Conservation (phyloP, 306 rosid genomes). For the Vigna reflexopilosa region DNA sequence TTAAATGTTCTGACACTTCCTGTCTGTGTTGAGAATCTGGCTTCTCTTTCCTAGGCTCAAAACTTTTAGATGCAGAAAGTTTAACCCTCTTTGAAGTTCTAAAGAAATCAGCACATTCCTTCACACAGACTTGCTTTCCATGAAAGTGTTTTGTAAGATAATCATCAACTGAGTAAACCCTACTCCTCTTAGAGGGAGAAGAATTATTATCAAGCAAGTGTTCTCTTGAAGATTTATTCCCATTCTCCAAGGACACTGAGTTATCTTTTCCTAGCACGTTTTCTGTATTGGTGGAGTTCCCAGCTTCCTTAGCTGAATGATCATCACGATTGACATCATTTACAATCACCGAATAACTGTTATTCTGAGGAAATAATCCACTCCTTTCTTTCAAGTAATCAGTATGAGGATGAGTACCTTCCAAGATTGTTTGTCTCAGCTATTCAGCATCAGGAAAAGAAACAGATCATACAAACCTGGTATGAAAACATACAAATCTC, state of each 20-base stretch:
- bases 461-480: conserved; percentile 2
- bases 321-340: conserved; percentile 36
- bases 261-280: conserved; percentile 45
- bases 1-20: conserved; percentile 45
- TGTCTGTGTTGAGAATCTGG: conserved; percentile 40
- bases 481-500: conserved; percentile 29
- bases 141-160: conserved; percentile 28
- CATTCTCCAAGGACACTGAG: conserved; percentile 39
- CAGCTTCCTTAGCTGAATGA: conserved; percentile 38
- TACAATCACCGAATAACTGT: conserved; percentile 29
- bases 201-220: conserved; percentile 28
- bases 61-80: conserved; percentile 36
- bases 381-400: conserved; percentile 61
- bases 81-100: conserved; percentile 56
- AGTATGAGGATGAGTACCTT: conserved; percentile 63
- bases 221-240: conserved; percentile 38
- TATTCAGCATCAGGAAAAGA: neutral
- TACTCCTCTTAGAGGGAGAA: conserved; percentile 55
- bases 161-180: conserved; percentile 38
- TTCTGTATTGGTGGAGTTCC: conserved; percentile 43
- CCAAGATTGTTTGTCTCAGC: conserved; percentile 30
- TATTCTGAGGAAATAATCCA: conserved; percentile 51
- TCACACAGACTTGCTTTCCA: conserved; percentile 24
- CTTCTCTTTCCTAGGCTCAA: conserved; percentile 45
- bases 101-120: conserved; percentile 44